Evolutionary conservation across 2,329 filamentous ascomycete genomes (phyloP), one percentile per base, ranked within the genome.

Genomic region (Sphaerulina populicola): DNA sequence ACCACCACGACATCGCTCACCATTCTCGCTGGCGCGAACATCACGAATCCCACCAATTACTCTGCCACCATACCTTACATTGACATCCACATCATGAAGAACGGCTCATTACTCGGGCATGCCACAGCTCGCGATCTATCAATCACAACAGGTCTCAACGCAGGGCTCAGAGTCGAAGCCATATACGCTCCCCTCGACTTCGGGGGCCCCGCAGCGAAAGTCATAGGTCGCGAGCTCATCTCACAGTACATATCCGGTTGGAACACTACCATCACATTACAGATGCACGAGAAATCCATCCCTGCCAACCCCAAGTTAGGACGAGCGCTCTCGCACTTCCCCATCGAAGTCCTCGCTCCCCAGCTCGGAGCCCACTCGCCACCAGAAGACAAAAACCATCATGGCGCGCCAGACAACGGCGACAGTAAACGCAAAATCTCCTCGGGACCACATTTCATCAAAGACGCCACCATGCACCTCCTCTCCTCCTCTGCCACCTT

Each of bases 21-120:
- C 15, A 71, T 97, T 33, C 75, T 82, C 62, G 85, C 86, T 11
- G 71, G 74, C 36, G 76, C 94, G 62, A 94, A 93, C 64, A 77
- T 95, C 54, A 94, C 87, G 3, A 98, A 98, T 63, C 90, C 91
- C 1, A 94, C 90, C 0, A 78, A 83, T 3, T 96, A 97, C 67
- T 83, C 86, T 4, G 90, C 88, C 3, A 75, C 74, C 2, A 75
- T 97, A n/a, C 91, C 91, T 1, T 91, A 82, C 56, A 70, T 88
- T 57, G 89, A 85, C 64, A 47, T 59, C 35, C 55, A 59, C 44
- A 51, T 59, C 43, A 49, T 55, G 29, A 82, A 81, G 61, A 90
- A 94, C 61, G 81, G 77, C 9, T 83, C 83, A 0, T 66, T 85
- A 6, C 73, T 98, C 31, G 93, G 86, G 30, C 85, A 91, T 65